These are phyloP conservation scores for Metarhizium humberi DNA, from an alignment of 2,329 filamentous ascomycete genomes.

Conservation along the genomic window DNA sequence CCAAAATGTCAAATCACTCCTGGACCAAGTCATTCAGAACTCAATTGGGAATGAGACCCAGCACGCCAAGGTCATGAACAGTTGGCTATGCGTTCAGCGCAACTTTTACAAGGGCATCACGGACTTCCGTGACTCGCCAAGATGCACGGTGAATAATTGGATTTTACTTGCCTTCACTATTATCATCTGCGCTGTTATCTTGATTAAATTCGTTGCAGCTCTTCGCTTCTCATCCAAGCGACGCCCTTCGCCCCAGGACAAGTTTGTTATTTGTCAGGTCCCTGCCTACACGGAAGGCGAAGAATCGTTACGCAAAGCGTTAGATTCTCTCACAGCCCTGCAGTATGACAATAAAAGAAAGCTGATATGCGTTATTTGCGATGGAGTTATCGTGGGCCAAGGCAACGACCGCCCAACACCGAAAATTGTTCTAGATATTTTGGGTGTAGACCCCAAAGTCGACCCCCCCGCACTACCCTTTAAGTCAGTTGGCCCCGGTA, in stretches of 20 bases:
- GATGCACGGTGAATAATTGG: slow-evolving; percentile 84
- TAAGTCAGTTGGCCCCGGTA: slow-evolving; percentile 82
- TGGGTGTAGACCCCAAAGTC: slow-evolving; percentile 93
- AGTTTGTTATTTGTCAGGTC: slow-evolving; percentile 97
- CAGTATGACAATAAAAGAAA: slow-evolving; percentile 99
- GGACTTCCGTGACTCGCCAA: slow-evolving; percentile 71
- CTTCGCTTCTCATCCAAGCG: slow-evolving; percentile 90
- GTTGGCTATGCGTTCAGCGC: slow-evolving; percentile 71
- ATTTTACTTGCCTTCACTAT: slow-evolving; percentile 82
- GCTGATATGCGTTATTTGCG: slow-evolving; percentile 90
- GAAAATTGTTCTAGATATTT: slow-evolving; percentile 94
- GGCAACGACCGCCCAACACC: slow-evolving; percentile 95
- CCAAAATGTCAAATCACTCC: slow-evolving; percentile 61
- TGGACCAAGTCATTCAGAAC: slow-evolving; percentile 44
- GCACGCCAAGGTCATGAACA: slow-evolving; percentile 47
- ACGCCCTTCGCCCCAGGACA: slow-evolving; percentile 84
- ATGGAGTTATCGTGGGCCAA: slow-evolving; percentile 91
- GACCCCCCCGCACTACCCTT: slow-evolving; percentile 91
- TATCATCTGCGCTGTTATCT: slow-evolving; percentile 69
- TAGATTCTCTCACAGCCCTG: slow-evolving; percentile 88
- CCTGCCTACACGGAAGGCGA: slow-evolving; percentile 97
- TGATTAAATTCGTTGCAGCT: slow-evolving; percentile 84
- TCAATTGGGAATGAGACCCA: slow-evolving; percentile 41
- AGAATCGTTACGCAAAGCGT: slow-evolving; percentile 82
- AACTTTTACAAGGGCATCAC: slow-evolving; percentile 73